Evolutionary conservation across 768 basidiomycete genomes (phyloP), one percentile per base, ranked within the genome.

Genomic region (Pleurotus citrinopileatus): DNA sequence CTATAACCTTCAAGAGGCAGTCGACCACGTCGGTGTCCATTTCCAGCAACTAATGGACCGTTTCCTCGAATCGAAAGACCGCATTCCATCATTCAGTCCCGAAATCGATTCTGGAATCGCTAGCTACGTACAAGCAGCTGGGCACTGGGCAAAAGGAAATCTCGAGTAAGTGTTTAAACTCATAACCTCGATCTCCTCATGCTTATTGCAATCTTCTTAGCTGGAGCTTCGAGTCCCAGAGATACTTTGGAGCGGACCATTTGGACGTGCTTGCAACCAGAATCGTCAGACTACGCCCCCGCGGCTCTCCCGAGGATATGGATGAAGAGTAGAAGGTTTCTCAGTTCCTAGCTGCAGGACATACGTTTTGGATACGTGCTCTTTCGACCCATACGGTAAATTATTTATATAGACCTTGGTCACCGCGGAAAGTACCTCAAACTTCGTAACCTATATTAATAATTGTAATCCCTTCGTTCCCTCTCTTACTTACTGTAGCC

Each of bases 181-280:
- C 32, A 29, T 19, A 42, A 43, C 26, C 28, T 37, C 20, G 26
- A 56, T 53, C 32, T 37, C 15, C 12, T 55, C n/a, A 58, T 57
- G 54, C 55, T 63, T 44, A 62, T 53, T 25, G 59, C 44, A 46
- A 55, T 15, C 51, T 45, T 42, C 54, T 55, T 51, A 78, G 78
- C 54, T 86, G 85, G 86, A 82, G 83, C 62, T 86, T 89, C 66
- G 81, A 86, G 66, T 83, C 80, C 26, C 77, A 79, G 59, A 75
- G 84, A 29, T 87, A 89, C 70, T 87, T 89, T 61, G 86, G 85
- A 42, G 68, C 74, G 56, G 68, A 73, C 38, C 78, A 80, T 57
- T 61, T 73, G 32, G 74, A 81, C 66, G 74, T 87, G 63, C 80
- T 73, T 58, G 63, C 70, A 63, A 78, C 77, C 55, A 70, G 72